phyloP scores from a whole-genome alignment of 2,329 filamentous ascomycete species.

The Verticillium dahliae region DNA sequence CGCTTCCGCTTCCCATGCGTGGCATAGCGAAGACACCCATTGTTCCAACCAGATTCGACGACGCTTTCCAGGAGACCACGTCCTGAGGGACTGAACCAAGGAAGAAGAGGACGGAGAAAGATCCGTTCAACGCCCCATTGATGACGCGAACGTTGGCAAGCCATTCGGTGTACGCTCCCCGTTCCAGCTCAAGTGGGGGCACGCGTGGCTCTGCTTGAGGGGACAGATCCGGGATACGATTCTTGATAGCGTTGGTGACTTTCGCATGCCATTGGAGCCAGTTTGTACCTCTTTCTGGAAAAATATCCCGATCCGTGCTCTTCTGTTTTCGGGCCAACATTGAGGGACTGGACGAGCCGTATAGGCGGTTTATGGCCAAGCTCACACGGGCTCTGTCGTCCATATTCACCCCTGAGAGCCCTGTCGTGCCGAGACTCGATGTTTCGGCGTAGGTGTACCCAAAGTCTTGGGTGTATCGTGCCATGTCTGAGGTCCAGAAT shows the following conservation, averaged over 20 bases:
- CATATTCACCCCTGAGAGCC: constrained; percentile 18
- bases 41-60: constrained; percentile 53
- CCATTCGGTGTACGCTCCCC: constrained; percentile 52
- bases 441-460: constrained; percentile 69
- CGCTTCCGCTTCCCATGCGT: constrained; percentile 20
- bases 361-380: constrained; percentile 46
- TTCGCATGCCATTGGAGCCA: not conserved
- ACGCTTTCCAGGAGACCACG: constrained; percentile 40
- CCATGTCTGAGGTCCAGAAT: constrained; percentile 62
- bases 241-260: not conserved
- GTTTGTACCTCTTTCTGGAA: not conserved
- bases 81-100: constrained; percentile 46
- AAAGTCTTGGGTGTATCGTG: constrained; percentile 54
- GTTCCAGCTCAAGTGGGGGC: constrained; percentile 27
- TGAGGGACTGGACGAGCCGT: constrained; percentile 23
- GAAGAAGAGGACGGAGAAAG: constrained; percentile 62
- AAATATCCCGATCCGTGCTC: not conserved
- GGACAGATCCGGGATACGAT: not conserved
- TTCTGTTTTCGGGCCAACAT: constrained; percentile 7
- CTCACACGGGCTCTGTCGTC: constrained; percentile 35
- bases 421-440: constrained; percentile 19
- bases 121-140: constrained; percentile 52
- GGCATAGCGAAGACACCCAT: constrained; percentile 48
- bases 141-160: constrained; percentile 58
- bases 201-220: not conserved